A percentile compares a stretch with the other conserved stretches of the same genome.
Evolutionary conservation across 208 protist genomes (phyloP).

Genomic region (Leishmania martiniquensis): DNA sequence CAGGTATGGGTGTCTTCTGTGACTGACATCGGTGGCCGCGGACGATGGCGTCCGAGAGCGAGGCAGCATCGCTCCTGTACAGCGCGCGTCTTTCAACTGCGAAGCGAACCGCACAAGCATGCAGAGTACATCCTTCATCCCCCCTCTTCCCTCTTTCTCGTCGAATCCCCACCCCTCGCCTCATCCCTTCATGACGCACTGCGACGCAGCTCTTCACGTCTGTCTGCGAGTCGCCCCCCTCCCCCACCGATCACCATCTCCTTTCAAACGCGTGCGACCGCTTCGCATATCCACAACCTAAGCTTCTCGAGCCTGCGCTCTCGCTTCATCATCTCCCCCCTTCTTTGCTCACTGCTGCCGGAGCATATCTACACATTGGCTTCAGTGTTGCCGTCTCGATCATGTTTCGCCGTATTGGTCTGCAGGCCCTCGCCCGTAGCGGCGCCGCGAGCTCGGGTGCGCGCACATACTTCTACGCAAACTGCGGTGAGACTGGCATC

Average conservation of each 20-base stretch:
- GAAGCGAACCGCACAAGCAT: no score
- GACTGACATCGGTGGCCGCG: no score
- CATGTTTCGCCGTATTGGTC: slow-evolving; percentile 68
- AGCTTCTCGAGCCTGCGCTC: not conserved
- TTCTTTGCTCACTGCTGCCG: not conserved
- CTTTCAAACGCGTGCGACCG: not conserved
- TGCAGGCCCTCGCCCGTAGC: slow-evolving; percentile 17
- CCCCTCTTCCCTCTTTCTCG: not conserved
- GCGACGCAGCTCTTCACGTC: not conserved
- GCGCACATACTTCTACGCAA: slow-evolving; percentile 77
- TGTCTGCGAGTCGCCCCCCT: not conserved
- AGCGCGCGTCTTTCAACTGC: no score
- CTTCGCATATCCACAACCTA: not conserved
- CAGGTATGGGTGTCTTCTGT: no score
- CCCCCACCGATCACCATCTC: not conserved
- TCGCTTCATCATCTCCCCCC: not conserved
- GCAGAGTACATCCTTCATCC: not conserved
- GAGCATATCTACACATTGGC: not conserved
- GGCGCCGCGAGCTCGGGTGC: slow-evolving; percentile 19
- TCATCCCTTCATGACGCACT: not conserved
- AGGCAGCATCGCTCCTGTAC: no score
- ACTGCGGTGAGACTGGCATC: slow-evolving; percentile 74
- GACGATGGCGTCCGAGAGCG: no score
- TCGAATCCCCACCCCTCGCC: no score
- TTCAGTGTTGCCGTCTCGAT: not conserved